Evolutionary conservation across 805 yeast genomes (phyloP), one percentile per base, ranked within the genome.

Genomic region (Myxozyma geophila): DNA sequence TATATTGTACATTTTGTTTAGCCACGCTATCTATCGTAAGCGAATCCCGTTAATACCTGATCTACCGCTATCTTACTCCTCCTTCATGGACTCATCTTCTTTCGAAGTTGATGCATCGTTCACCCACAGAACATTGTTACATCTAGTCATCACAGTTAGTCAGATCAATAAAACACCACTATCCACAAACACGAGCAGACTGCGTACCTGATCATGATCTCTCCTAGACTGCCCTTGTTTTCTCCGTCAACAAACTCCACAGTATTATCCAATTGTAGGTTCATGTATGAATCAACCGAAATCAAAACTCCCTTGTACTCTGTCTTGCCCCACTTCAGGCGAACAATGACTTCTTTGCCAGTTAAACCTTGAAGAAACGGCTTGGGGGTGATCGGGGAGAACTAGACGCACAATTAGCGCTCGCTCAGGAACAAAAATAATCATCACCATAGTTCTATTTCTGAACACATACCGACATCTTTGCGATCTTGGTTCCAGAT

Each of bases 281-380:
- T 95, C 93, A 95, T 93, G 77, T 95, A 95, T 71, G 90, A 89
- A 74, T 95, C 99, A 28, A 90, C 88, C 1, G 96, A 85, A 3
- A 86, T 76, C 50, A 95, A 81, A 21, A 75, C 82, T 0, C 99
- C 99, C 63, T 79, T 83, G 76, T 95, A 95, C 74, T 92, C 96
- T 10, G 96, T 89, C 68, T 84, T 84, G 72, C 92, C 93, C 88
- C 97, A 95, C 74, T 95, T 95, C 66, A 95, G 82, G 62, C 92
- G 84, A 21, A 95, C 93, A 12, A 86, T 78, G 12, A 93, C 92
- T 40, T 78, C 80, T 63, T 87, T 82, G 60, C 87, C 86, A n/a
- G 88, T 81, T 50, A 95, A 83, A 28, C 89, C 87, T 66, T 87
- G 87, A 53, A 95, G 80, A 70, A 87, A 95, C n/a, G 97, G 97